These are phyloP conservation scores for Streptanthus diversifolius DNA, from an alignment of 345 rosid species.

Conservation along the genomic window DNA sequence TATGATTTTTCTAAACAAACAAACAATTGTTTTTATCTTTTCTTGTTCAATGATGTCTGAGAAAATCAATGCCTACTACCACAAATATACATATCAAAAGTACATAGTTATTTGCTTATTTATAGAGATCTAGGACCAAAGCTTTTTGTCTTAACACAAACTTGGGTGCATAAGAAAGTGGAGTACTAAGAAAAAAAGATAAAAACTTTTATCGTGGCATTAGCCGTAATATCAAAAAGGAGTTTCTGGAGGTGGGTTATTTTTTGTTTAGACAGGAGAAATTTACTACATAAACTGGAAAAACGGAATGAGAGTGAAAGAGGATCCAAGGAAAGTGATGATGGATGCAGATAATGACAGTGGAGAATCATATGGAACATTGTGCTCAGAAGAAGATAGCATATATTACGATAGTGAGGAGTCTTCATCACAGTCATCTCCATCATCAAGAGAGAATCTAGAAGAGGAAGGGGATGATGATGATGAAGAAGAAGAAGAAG, in stretches of 20 bases:
- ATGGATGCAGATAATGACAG: constrained; percentile 32
- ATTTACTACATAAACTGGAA: constrained; percentile 91
- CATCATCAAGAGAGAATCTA: constrained; percentile 44
- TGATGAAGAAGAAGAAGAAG: constrained; percentile 13
- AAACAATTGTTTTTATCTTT: background rate
- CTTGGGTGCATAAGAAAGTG: constrained; percentile 12
- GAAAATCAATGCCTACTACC: constrained; percentile 10
- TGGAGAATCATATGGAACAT: constrained; percentile 40
- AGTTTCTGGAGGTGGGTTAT: background rate
- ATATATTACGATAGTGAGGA: constrained; percentile 67
- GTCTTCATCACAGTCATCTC: constrained; percentile 66
- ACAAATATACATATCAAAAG: constrained; percentile 9
- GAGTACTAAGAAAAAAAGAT: background rate
- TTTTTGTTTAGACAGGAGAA: constrained; percentile 68
- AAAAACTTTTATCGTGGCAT: background rate
- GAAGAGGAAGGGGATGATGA: constrained; percentile 18
- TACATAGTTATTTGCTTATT: constrained; percentile 30
- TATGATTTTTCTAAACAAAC: background rate
- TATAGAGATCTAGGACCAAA: constrained; percentile 32
- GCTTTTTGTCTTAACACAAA: background rate
- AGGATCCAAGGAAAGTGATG: constrained; percentile 62
- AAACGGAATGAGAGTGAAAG: constrained; percentile 76
- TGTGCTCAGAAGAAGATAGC: constrained; percentile 57
- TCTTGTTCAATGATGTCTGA: constrained; percentile 14
- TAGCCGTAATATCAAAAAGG: background rate